These are phyloP conservation scores for Brassica balearica DNA, from an alignment of 441 rosid genomes.

Conservation along the genomic window DNA sequence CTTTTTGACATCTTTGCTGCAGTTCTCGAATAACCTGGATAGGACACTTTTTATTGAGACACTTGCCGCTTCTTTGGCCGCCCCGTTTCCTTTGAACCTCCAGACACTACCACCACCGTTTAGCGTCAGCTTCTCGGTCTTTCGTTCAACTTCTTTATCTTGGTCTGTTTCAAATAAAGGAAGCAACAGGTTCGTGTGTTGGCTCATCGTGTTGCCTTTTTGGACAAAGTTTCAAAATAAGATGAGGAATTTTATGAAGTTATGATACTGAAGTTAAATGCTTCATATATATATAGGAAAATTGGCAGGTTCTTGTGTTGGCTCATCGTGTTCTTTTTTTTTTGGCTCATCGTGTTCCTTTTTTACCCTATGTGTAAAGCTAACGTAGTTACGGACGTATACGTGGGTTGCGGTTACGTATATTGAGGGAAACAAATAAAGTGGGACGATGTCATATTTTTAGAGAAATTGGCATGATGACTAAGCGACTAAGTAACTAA, in stretches of 20 bases:
- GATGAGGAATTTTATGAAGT: slow-evolving; percentile 2
- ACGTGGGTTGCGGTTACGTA: no score
- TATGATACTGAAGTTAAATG: slow-evolving; percentile 5
- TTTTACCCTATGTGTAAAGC: neutral
- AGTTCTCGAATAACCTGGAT: slow-evolving; percentile 24
- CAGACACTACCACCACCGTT: slow-evolving; percentile 9
- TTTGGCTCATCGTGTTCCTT: no score
- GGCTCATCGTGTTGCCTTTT: slow-evolving; percentile 24
- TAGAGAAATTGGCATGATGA: neutral
- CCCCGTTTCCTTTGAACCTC: slow-evolving; percentile 37
- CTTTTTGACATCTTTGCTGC: slow-evolving; percentile 43
- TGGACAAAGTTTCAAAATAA: neutral
- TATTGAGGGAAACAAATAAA: neutral
- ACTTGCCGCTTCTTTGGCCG: slow-evolving; percentile 27
- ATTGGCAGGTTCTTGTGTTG: neutral
- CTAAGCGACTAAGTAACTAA: neutral
- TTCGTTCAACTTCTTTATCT: slow-evolving; percentile 18
- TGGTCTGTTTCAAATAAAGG: slow-evolving; percentile 34
- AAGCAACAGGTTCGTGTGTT: slow-evolving; percentile 28
- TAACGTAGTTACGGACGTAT: no score
- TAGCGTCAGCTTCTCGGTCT: slow-evolving; percentile 25
- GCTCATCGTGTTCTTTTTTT: no score
- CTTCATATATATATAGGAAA: neutral
- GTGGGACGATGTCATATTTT: neutral
- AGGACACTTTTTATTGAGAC: slow-evolving; percentile 41